Base-by-base conservation (phyloP, 2,329 filamentous ascomycete genomes). In the Dactylellina leptospora region DNA sequence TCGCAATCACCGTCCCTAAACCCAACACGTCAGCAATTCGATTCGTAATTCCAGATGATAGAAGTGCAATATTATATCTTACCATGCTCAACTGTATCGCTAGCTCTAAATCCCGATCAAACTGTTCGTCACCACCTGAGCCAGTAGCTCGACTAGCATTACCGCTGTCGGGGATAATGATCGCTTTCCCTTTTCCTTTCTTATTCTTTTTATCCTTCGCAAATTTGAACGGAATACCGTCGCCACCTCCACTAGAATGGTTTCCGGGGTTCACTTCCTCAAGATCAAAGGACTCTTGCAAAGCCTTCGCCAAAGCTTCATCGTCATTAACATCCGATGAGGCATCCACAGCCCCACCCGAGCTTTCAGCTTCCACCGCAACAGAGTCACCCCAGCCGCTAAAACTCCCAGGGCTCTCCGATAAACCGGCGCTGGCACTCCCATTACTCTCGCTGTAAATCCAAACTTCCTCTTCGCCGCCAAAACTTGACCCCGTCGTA, bases 21-120 rank as follows among this genome's bases (percentile, higher is more conserved):
- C n/a, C n/a, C n/a, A n/a, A n/a, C n/a, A n/a, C n/a, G n/a, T n/a
- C n/a, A n/a, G n/a, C n/a, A n/a, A n/a, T n/a, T n/a, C n/a, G n/a
- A n/a, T n/a, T n/a, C n/a, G n/a, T n/a, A n/a, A n/a, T n/a, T n/a
- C n/a, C n/a, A n/a, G n/a, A n/a, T n/a, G n/a, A n/a, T n/a, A n/a
- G n/a, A n/a, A n/a, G n/a, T n/a, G n/a, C n/a, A n/a, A n/a, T n/a
- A n/a, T n/a, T n/a, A n/a, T n/a, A 40, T 73, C 88, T 85, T 42
- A 85, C 83, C 74, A 88, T 80, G 75, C 87, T 89, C 20, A 89
- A 79, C 71, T 83, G 82, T 51, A 89, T 78, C 1, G 87, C 87
- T 33, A 87, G 80, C 58, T 87, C 85, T 48, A 89, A 74, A 74
- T 88, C 87, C 54, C 85, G 85, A 47, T 87, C 85, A 10, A 79